phyloP scores from a whole-genome alignment of 2,329 filamentous ascomycete species.

The Rhinocladiella mackenziei region DNA sequence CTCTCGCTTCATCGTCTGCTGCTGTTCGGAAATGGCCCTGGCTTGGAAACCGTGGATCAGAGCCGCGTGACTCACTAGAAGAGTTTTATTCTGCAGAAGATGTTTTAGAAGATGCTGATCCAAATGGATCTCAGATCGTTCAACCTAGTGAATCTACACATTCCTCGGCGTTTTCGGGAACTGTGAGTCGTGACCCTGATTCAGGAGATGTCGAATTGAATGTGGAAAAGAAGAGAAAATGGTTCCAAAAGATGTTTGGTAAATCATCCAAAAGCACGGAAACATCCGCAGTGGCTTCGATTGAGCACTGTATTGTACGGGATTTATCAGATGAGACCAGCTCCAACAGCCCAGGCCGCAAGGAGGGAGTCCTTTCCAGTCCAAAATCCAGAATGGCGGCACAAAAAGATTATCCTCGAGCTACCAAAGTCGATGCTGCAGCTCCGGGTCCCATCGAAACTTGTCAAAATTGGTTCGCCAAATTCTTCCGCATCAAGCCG shows the following conservation, averaged over 20 bases:
- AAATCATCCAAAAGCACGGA: constrained; percentile 20
- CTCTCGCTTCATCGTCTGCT: constrained; percentile 6
- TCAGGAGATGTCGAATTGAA: constrained; percentile 22
- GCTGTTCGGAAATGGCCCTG: constrained; percentile 44
- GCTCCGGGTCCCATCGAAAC: constrained; percentile 54
- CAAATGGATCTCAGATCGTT: constrained; percentile 21
- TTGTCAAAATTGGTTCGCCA: constrained; percentile 81
- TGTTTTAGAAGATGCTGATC: constrained; percentile 27
- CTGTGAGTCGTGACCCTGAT: constrained; percentile 13
- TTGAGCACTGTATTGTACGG: constrained; percentile 25
- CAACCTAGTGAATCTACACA: constrained; percentile 29
- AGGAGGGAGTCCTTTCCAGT: not conserved
- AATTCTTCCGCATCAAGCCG: constrained; percentile 85
- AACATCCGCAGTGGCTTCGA: constrained; percentile 43
- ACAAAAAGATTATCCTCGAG: constrained; percentile 15
- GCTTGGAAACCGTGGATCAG: constrained; percentile 38
- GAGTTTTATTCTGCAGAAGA: constrained; percentile 31
- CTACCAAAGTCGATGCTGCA: constrained; percentile 25
- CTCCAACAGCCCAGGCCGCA: constrained; percentile 2
- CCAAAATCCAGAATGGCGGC: not conserved
- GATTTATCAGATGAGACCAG: constrained; percentile 20
- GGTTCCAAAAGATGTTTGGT: constrained; percentile 30
- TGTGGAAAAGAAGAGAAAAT: constrained; percentile 26
- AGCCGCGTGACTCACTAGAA: constrained; percentile 8
- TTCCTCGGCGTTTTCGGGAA: constrained; percentile 9